Percentiles rank a stretch among this genome's conserved stretches.
Conservation (phyloP, 176 grass and related monocot species). For the Elymus sibiricus region DNA sequence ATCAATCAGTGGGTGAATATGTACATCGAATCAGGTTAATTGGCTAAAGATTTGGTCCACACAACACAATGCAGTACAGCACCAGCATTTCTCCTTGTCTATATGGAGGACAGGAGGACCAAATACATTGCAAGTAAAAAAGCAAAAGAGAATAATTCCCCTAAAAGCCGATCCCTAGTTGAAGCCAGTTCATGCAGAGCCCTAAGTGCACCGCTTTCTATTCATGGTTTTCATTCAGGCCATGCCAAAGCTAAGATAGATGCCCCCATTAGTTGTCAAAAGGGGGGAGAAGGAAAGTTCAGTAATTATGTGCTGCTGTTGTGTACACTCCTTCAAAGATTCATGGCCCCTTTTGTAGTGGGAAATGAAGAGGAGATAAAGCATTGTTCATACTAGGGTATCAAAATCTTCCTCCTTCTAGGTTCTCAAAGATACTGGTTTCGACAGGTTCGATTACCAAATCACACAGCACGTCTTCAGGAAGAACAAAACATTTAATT, state of each 20-base stretch:
- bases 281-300: conserved; percentile 1
- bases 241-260: conserved; percentile 30
- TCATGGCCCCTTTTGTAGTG: conserved; percentile 21
- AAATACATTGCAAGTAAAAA: conserved; percentile 22
- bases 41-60: conserved; percentile 32
- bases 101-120: conserved; percentile 15
- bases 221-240: background rate
- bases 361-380: conserved; percentile 21
- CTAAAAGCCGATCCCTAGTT: conserved; percentile 17
- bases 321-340: conserved; percentile 19
- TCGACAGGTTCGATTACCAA: background rate
- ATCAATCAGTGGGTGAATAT: conserved; percentile 17
- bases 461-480: background rate
- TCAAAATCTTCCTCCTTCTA: background rate
- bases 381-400: conserved; percentile 39
- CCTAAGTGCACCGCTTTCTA: conserved; percentile 13
- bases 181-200: conserved; percentile 40
- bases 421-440: background rate
- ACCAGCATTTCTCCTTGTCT: conserved; percentile 30
- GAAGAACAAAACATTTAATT: background rate
- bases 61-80: conserved; percentile 4
- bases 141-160: conserved; percentile 14
- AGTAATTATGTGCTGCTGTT: background rate
- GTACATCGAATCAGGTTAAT: background rate
- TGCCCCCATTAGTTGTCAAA: conserved; percentile 19